A percentile compares a stretch with the other conserved stretches of the same genome.
phyloP scores from a whole-genome alignment of 805 yeast species.

The Metschnikowia amazonensis region DNA sequence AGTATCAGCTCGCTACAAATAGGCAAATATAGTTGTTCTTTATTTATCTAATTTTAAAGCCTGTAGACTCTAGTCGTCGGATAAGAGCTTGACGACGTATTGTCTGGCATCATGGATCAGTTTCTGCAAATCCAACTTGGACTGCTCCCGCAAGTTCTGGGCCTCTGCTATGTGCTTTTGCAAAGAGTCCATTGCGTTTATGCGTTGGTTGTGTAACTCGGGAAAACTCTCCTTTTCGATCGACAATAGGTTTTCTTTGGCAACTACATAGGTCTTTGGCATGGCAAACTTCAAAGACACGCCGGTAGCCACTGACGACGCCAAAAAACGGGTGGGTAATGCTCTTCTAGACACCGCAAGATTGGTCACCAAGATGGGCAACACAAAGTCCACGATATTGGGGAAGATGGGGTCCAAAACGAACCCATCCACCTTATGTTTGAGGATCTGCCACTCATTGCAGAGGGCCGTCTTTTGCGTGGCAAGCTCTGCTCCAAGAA shows the following conservation, averaged over 20 bases:
- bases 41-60: too few species aligned
- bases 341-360: constrained; percentile 47
- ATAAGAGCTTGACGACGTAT: constrained; percentile 10
- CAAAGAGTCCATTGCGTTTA: constrained; percentile 15
- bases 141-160: constrained; percentile 8
- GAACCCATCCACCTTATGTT: constrained; percentile 28
- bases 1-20: too few species aligned
- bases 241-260: constrained; percentile 17
- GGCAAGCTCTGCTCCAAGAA: constrained; percentile 40
- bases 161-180: constrained; percentile 13
- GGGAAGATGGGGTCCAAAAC: constrained; percentile 57
- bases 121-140: constrained; percentile 15
- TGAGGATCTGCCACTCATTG: constrained; percentile 38
- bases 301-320: constrained; percentile 50
- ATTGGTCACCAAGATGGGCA: constrained; percentile 55
- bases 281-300: constrained; percentile 42
- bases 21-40: too few species aligned
- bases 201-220: constrained; percentile 27
- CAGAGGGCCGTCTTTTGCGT: constrained; percentile 45
- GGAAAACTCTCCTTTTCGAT: constrained; percentile 32
- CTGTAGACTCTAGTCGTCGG: constrained; percentile 8
- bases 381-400: constrained; percentile 48
- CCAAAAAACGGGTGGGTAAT: constrained; percentile 46
- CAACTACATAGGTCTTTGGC: constrained; percentile 34
- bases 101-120: constrained; percentile 18